Conservation (phyloP, 176 grass and related monocot genomes). For the Coix lacrymajobi region DNA sequence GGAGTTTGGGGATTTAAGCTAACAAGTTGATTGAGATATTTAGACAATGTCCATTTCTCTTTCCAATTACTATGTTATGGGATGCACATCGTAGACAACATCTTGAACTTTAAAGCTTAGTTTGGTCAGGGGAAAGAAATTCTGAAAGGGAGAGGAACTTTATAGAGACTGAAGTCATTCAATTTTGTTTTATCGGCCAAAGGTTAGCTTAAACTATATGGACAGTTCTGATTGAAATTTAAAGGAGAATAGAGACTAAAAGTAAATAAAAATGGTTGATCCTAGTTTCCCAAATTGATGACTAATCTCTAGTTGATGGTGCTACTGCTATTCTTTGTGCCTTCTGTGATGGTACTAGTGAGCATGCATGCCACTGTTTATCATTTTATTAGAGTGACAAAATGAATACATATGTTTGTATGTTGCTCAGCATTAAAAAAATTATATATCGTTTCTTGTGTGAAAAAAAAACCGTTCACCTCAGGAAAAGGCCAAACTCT, state of each 20-base stretch:
- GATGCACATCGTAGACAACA: background rate
- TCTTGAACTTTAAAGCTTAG: background rate
- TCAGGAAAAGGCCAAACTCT: background rate
- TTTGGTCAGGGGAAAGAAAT: background rate
- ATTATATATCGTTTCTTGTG: background rate
- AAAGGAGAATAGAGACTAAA: background rate
- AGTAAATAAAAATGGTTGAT: background rate
- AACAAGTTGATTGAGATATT: background rate
- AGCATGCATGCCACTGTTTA: background rate
- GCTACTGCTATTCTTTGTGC: background rate
- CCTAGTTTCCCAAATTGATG: background rate
- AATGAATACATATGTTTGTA: background rate
- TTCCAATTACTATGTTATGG: background rate
- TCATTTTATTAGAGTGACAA: background rate
- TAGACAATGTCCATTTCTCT: background rate
- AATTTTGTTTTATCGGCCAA: background rate
- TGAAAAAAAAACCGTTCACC: background rate
- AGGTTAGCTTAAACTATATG: background rate
- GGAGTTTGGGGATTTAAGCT: background rate
- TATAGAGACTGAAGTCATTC: background rate
- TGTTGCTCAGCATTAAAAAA: background rate
- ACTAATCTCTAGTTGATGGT: background rate
- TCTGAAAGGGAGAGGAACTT: background rate
- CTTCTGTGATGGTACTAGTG: background rate
- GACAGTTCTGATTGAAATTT: background rate